Base-by-base conservation (phyloP, 768 basidiomycete genomes). In the Stropharia rugosoannulata region DNA sequence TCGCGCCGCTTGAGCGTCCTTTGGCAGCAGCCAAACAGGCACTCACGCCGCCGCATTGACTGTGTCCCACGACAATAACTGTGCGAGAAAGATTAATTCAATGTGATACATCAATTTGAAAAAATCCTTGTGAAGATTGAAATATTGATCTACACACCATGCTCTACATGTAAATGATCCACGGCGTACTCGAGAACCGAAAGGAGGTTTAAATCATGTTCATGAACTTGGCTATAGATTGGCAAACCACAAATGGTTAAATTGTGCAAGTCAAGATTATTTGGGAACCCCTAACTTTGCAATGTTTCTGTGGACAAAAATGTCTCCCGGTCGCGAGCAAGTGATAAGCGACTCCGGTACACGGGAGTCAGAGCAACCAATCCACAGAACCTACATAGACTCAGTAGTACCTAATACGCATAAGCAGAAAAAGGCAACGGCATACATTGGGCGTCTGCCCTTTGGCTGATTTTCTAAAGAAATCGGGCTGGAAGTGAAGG, bases 241-340 rank as follows among this genome's bases (percentile, higher is more conserved):
- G 22, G 4, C 22, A 22, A 4, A 22, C 22, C 22, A 22, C 22
- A 22, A 22, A n/a, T n/a, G 22, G 22, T 22, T 22, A 22, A n/a
- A 22, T 22, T 22, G 4, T 22, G 22, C 22, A 22, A 22, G 22
- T 22, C 22, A 22, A 22, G 22, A 22, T 22, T 22, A 22, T 2
- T 22, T 22, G 22, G 4, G 22, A 22, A 22, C 22, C 22, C 22
- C 22, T 22, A 62, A 90, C 86, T 95, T 93, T 52, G 90, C 92
- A 61, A 94, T 85, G 69, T 93, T 93, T 43, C 92, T 76, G 69
- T 91, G 84, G 19, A 86, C 83, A 62, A 94, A 93, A 56, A 89
- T 80, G 41, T 86, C 85, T 53, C 91, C 93, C 0, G 92, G 92
- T 56, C 76, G 75, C 5, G 80, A 74, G 16, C 73, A 80, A 35